Evolutionary conservation across 805 yeast genomes (phyloP).

Genomic region (Komagataella phaffii): DNA sequence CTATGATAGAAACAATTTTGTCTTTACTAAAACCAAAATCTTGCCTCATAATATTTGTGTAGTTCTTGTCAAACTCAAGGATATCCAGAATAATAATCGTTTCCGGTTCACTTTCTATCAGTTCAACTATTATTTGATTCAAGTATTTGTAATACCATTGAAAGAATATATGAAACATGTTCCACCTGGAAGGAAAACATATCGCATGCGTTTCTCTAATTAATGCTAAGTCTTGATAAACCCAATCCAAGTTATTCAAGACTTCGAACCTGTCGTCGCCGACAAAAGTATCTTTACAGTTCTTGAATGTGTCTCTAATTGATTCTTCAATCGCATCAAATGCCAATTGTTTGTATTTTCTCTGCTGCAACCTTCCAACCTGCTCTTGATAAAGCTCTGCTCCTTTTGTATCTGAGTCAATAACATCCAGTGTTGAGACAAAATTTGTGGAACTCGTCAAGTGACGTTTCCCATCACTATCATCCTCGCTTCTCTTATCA

Average conservation of each 20-base stretch:
- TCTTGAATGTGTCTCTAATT: conserved; percentile 52
- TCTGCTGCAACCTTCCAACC: conserved; percentile 26
- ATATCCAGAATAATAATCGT: conserved; percentile 62
- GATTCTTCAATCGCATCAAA: conserved; percentile 43
- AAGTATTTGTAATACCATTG: conserved; percentile 55
- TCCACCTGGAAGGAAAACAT: conserved; percentile 67
- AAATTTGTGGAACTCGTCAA: conserved; percentile 17
- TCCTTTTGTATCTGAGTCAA: not conserved
- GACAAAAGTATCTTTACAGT: conserved; percentile 42
- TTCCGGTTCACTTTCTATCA: conserved; percentile 65
- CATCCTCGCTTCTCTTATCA: conserved; percentile 3
- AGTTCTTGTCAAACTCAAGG: conserved; percentile 66
- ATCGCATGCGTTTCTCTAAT: conserved; percentile 44
- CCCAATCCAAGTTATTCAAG: conserved; percentile 66
- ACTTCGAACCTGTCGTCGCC: conserved; percentile 32
- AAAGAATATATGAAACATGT: conserved; percentile 46
- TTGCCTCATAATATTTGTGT: conserved; percentile 35
- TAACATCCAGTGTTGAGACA: not conserved
- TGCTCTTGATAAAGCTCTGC: not conserved
- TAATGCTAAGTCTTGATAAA: conserved; percentile 63
- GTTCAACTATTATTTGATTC: conserved; percentile 45
- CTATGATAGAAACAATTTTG: conserved; percentile 38
- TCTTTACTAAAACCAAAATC: conserved; percentile 36
- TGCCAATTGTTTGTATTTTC: conserved; percentile 54
- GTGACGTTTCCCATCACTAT: conserved; percentile 4